Base-by-base conservation (phyloP, 306 rosid genomes). In the Astragalus membranaceus region DNA sequence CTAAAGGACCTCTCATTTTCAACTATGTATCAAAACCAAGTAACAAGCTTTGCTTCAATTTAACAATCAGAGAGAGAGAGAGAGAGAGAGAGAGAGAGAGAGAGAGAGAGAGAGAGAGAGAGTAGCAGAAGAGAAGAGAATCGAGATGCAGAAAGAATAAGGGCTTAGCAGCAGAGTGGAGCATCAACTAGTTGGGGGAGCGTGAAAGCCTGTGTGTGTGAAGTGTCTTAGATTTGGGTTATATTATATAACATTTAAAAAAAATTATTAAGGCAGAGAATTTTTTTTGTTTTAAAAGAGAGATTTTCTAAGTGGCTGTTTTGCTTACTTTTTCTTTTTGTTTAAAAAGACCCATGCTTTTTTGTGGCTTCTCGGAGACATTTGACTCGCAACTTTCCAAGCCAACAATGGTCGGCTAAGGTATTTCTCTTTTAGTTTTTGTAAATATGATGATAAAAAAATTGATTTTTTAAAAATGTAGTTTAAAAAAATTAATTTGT, bases 1-100 rank as follows among this genome's bases (percentile, higher is more conserved):
- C 98, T 62, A 93, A 77, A 79, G 95, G 88, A 84, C 98, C 96
- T 82, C 96, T 85, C 98, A 93, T 89, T 81, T 80, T 46, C 79
- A 52, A 76, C 26, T 13, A 17, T 33, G 23, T 32, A 10, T 36
- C 7, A n/a, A 4, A 59, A 13, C 52, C 14, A 64, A 73, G 39
- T 15, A 8, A 65, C 74, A 54, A 48, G 23, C 58, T 72, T 78
- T 56, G 70, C 15, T 44, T 78, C 77, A 72, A 69, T 66, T 74
- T 72, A 60, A 10, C 58, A 68, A 61, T 77, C 13, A 44, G 6
- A 7, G 53, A 72, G 20, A 7, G 64, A 12, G 4, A 26, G 30
- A 26, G 30, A 20, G 32, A 8, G 47, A 36, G 46, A n/a, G 37
- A n/a, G n/a, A n/a, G n/a, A n/a, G n/a, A n/a, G n/a, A n/a, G n/a